These are phyloP conservation scores for Aspergillus aculeatus DNA, from an alignment of 2,329 filamentous ascomycete genomes.

Conservation along the genomic window DNA sequence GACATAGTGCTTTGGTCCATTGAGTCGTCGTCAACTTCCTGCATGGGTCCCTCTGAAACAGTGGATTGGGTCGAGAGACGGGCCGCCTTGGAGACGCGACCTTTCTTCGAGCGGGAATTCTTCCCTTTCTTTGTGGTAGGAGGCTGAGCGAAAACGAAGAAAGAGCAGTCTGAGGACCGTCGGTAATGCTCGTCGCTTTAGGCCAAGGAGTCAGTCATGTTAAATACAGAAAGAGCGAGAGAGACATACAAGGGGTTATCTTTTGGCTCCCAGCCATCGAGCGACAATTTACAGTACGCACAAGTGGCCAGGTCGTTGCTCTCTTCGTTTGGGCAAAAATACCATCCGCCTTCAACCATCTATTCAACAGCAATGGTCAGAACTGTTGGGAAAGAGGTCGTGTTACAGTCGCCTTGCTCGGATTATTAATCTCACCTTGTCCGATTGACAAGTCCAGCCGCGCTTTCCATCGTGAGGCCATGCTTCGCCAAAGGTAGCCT, in stretches of 20 bases:
- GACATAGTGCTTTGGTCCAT: conserved; percentile 59
- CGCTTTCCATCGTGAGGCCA: conserved; percentile 91
- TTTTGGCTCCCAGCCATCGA: conserved; percentile 91
- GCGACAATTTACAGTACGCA: conserved; percentile 80
- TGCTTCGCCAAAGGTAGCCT: conserved; percentile 74
- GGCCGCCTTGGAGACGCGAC: conserved; percentile 66
- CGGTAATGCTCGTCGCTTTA: conserved; percentile 78
- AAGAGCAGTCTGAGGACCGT: conserved; percentile 75
- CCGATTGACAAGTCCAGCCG: conserved; percentile 84
- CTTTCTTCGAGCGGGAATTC: conserved; percentile 55
- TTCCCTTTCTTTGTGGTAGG: conserved; percentile 57
- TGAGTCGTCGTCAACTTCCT: conserved; percentile 52
- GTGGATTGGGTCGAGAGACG: conserved; percentile 59
- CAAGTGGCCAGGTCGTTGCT: conserved; percentile 89
- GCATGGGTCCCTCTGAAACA: conserved; percentile 45
- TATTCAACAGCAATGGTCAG: conserved; percentile 36
- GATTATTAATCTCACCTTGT: conserved; percentile 62
- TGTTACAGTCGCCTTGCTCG: conserved; percentile 16
- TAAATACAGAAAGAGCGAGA: conserved; percentile 22
- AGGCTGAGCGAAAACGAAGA: conserved; percentile 66
- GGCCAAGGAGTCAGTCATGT: conserved; percentile 15
- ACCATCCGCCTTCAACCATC: conserved; percentile 92
- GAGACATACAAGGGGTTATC: conserved; percentile 79
- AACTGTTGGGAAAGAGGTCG: conserved; percentile 3
- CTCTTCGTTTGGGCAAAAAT: conserved; percentile 79